Percentiles rank a stretch among this genome's conserved stretches.
Evolutionary conservation across 1,139 yeast species (phyloP).

Genomic region (Suhomyces wounanorum): DNA sequence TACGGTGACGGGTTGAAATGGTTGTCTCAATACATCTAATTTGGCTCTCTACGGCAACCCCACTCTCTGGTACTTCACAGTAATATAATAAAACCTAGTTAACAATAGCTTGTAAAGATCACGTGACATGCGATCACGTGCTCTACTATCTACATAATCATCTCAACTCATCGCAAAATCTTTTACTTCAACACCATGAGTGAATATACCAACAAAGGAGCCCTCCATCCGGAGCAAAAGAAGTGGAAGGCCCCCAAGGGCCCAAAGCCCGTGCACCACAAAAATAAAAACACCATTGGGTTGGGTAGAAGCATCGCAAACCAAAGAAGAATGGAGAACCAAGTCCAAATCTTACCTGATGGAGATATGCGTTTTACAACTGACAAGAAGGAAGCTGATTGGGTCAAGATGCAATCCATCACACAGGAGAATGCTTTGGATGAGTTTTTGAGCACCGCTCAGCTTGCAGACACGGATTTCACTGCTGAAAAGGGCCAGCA

Average conservation of each 20-base stretch:
- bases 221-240: slow-evolving; percentile 51
- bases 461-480: slow-evolving; percentile 93
- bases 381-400: slow-evolving; percentile 78
- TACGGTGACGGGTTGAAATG: slow-evolving; percentile 96
- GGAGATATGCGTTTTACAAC: slow-evolving; percentile 85
- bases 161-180: slow-evolving; percentile 6
- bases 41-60: slow-evolving; percentile 9
- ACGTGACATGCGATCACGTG: slow-evolving; percentile 4
- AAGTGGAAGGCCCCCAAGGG: slow-evolving; percentile 77
- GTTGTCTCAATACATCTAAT: slow-evolving; percentile 87
- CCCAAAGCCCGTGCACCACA: slow-evolving; percentile 84
- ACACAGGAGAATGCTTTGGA: slow-evolving; percentile 94
- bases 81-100: neutral
- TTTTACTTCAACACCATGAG: slow-evolving; percentile 10
- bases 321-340: slow-evolving; percentile 68
- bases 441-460: slow-evolving; percentile 93
- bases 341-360: slow-evolving; percentile 73
- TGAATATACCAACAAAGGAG: slow-evolving; percentile 34
- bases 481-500: slow-evolving; percentile 86
- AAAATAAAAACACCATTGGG: slow-evolving; percentile 81
- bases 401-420: slow-evolving; percentile 90
- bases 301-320: slow-evolving; percentile 83
- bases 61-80: neutral
- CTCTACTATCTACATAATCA: neutral
- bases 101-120: neutral